Evolutionary conservation across 1,284 basidiomycete genomes (phyloP).

Genomic region (Tilletiopsis washingtonensis): DNA sequence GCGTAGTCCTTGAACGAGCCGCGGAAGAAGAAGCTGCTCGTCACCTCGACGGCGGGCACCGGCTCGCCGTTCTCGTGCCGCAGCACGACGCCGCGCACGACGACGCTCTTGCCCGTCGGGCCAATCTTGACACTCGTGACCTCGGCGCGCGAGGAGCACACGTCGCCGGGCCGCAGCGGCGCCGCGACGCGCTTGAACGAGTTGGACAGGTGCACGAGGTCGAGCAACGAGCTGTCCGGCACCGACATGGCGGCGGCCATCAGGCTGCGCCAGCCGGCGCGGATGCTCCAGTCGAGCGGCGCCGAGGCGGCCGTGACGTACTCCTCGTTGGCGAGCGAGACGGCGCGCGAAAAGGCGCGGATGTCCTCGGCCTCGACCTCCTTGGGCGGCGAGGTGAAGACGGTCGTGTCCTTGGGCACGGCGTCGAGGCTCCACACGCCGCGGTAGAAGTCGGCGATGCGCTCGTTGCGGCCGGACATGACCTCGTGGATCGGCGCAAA

Average conservation of each 20-base stretch:
- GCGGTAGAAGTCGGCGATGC: conserved; percentile 63
- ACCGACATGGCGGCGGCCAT: conserved; percentile 42
- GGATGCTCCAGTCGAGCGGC: conserved; percentile 98
- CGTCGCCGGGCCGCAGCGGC: conserved; percentile 74
- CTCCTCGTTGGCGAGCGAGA: conserved; percentile 82
- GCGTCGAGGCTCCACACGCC: conserved; percentile 28
- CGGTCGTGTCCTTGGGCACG: neutral
- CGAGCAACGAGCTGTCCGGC: conserved; percentile 57
- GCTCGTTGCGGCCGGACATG: conserved; percentile 70
- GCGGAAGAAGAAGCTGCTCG: conserved; percentile 92
- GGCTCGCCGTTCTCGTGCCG: conserved; percentile 53
- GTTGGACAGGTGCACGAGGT: conserved; percentile 92
- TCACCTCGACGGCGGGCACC: conserved; percentile 91
- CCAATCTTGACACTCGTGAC: conserved; percentile 85
- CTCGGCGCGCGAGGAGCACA: conserved; percentile 78
- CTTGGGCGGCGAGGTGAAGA: conserved; percentile 26
- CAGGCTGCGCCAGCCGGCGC: conserved; percentile 69
- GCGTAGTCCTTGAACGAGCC: conserved; percentile 85
- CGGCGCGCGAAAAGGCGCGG: conserved; percentile 82
- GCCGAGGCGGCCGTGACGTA: conserved; percentile 65
- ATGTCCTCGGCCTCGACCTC: conserved; percentile 59
- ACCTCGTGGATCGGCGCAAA: conserved; percentile 91
- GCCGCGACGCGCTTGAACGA: conserved; percentile 80
- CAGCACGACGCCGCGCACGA: conserved; percentile 28
- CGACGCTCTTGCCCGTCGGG: conserved; percentile 68